Evolutionary conservation across 768 basidiomycete species (phyloP), one percentile per base, ranked within the genome.

Genomic region (Amanita inopinata): DNA sequence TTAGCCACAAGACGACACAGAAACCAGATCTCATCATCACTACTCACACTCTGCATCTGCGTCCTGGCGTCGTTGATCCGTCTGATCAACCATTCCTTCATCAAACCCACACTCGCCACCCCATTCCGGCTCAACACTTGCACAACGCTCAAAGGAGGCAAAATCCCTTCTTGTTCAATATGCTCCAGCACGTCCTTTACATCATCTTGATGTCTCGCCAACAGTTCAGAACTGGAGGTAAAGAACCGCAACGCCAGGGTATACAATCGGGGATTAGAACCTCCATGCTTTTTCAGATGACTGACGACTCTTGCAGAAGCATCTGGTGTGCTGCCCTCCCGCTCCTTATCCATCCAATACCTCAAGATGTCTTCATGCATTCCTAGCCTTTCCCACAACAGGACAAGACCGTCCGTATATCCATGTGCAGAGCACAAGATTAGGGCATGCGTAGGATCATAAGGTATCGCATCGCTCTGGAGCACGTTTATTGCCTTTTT

Each of bases 341-440:
- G 61, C 43, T 83, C 70, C 47, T 71, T 71, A 45, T 87, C 85
- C 75, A 94, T 93, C 83, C 84, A 92, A 65, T 88, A 96, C 17
- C 92, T 74, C 22, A 98, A 56, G 35, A 98, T 80, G 51, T 96
- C 93, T 53, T 97, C 94, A 57, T 90, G 88, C 94, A 96, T 93
- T 5, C 86, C 91, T 65, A 92, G 69, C 47, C 75, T 79, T 63
- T 96, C 96, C 88, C 92, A 98, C 2, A 98, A 69, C 3, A 87
- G 62, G 2, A 98, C 84, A 8, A 94, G 72, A 1, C 96, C 96
- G 0, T 76, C 74, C 0, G 81, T 91, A 53, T 91, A 96, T 9
- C 66, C 70, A 28, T 76, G 72, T 19, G 80, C 88, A 4, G 92
- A 90, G 62, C 94, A 98, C 1, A 99, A 71, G 28, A 99, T 85